Evolutionary conservation across 495 filamentous ascomycete genomes (phyloP), one percentile per base, ranked within the genome.

Genomic region (Tuber melanosporum): DNA sequence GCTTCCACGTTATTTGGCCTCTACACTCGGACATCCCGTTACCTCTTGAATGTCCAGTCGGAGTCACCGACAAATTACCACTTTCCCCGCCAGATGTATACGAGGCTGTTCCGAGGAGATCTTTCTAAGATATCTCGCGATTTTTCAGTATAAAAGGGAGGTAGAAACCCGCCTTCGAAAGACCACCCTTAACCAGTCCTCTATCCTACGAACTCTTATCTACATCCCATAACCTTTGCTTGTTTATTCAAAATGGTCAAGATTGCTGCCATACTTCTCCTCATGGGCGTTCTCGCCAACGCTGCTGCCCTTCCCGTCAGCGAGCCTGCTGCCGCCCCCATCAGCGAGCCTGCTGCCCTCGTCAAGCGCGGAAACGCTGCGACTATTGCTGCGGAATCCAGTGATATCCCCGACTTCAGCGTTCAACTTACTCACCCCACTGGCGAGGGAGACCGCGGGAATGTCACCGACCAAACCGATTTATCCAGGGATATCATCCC

Each of bases 401-500:
- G 46, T 7, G 26, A 45, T 0, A 3, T 74, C 43, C 76, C 76
- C 9, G 77, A 80, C 41, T 47, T 79, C 17, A 49, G 22, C 36
- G 17, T 71, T 10, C 39, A 73, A 9, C 22, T 78, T 19, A 71
- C 75, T 19, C 44, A 75, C 41, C 71, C 73, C 0, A 75, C 71
- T 20, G 42, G 12, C 44, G 78, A 71, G n/a, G 78, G 70, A 7
- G 73, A 52, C 3, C 80, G 80, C 32, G 80, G 78, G 2, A 43
- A 70, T 22, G 71, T 77, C 19, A 8, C 32, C 14, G 71, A 81
- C 57, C 17, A n/a, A 1, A 82, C 76, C 20, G 32, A 82, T n/a
- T 74, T 81, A 14, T 2, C 71, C 2, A 36, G 10, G 32, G 79
- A 82, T 45, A 73, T 78, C 42, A n/a, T 78, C 32, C 43, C 73